Evolutionary conservation across 345 rosid species (phyloP).

Genomic region (Rhodamnia rubescens): DNA sequence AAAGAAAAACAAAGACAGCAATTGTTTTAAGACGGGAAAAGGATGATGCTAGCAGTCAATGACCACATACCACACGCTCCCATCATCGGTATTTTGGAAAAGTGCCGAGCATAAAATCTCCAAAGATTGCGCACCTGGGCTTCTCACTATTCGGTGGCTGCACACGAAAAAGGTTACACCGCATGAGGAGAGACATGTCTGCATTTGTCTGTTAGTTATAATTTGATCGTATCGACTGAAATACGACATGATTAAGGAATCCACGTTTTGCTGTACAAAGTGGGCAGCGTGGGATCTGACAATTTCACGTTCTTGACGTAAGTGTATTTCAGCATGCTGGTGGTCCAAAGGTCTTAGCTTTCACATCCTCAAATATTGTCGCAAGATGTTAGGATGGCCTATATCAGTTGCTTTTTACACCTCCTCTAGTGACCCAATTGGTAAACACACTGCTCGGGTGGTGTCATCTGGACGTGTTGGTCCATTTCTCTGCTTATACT

Average conservation of each 20-base stretch:
- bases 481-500: neutral
- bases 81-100: neutral
- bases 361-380: neutral
- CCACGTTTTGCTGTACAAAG: neutral
- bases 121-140: neutral
- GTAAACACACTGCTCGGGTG: neutral
- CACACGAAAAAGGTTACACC: neutral
- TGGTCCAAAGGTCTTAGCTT: neutral
- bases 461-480: neutral
- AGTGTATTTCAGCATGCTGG: neutral
- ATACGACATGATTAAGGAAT: neutral
- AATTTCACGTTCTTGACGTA: no score
- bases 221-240: neutral
- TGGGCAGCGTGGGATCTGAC: neutral
- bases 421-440: neutral
- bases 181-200: neutral
- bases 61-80: neutral
- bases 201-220: neutral
- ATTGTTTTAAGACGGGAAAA: neutral
- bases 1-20: neutral
- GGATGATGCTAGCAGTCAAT: neutral
- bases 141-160: neutral
- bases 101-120: neutral
- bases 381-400: neutral
- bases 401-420: neutral